A percentile compares a stretch with the other conserved stretches of the same genome.
phyloP scores from a whole-genome alignment of 257 asterid species.

The Coffea canephora region DNA sequence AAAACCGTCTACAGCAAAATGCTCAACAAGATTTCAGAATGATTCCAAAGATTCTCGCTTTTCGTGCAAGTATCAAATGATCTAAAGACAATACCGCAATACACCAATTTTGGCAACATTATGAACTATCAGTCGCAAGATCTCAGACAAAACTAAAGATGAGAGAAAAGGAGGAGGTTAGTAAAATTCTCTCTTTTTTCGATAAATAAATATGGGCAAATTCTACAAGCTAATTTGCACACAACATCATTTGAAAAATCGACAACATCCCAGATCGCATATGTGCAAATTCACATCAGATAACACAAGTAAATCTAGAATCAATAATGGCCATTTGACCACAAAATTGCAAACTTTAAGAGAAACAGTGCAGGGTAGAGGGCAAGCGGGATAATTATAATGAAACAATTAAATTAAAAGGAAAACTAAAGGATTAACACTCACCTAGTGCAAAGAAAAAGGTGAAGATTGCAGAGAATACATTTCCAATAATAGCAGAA shows the following conservation, averaged over 20 bases:
- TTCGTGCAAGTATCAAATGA: neutral
- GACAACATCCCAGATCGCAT: conserved; percentile 27
- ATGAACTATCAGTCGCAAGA: conserved; percentile 7
- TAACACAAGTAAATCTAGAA: conserved; percentile 22
- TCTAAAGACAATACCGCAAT: neutral
- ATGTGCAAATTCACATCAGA: conserved; percentile 23
- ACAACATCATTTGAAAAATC: neutral
- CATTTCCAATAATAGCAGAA: conserved; percentile 72
- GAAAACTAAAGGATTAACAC: conserved; percentile 1
- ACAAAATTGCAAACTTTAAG: conserved; percentile 18
- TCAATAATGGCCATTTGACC: neutral
- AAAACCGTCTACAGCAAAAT: neutral
- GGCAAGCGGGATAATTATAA: neutral
- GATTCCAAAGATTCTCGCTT: conserved; percentile 13
- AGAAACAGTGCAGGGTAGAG: neutral
- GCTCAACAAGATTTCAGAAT: neutral
- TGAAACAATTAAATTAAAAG: neutral
- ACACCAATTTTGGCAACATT: neutral
- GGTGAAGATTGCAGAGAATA: conserved; percentile 84
- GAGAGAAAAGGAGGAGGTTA: neutral
- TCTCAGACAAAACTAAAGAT: neutral
- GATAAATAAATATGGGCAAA: conserved; percentile 5
- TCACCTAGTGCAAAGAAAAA: conserved; percentile 88
- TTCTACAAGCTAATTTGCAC: neutral
- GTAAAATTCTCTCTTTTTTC: neutral